Conservation (phyloP, 1,139 yeast genomes). For the Suzukiozyma palmioleophila region DNA sequence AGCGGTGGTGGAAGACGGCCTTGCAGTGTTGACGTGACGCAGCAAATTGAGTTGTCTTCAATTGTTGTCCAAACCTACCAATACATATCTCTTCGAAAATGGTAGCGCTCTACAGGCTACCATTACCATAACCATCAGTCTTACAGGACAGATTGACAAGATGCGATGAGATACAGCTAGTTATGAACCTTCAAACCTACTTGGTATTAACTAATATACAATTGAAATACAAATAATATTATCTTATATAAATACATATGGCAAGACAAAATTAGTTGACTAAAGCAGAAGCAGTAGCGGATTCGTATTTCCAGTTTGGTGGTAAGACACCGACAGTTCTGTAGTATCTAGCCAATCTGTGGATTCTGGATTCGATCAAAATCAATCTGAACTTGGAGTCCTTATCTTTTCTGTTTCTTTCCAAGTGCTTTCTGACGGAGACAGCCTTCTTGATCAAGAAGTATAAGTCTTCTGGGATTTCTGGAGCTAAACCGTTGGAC, state of each 20-base stretch:
- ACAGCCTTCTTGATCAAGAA: conserved; percentile 99
- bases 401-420: conserved; percentile 99
- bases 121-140: too few species aligned
- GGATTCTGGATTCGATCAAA: conserved; percentile 99
- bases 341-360: conserved; percentile 99
- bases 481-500: conserved; percentile 99
- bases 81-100: too few species aligned
- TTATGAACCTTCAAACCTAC: too few species aligned
- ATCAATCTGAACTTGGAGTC: conserved; percentile 99
- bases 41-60: too few species aligned
- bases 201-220: background rate
- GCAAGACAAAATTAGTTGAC: conserved; percentile 64
- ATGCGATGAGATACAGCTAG: too few species aligned
- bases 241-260: conserved; percentile 3
- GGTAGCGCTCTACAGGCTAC: too few species aligned
- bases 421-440: conserved; percentile 99
- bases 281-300: conserved; percentile 99
- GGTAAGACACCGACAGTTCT: conserved; percentile 98
- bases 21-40: too few species aligned
- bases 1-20: too few species aligned
- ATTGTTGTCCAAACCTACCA: too few species aligned
- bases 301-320: conserved; percentile 99
- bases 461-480: conserved; percentile 99
- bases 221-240: conserved; percentile 2
- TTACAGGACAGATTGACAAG: too few species aligned